Base-by-base conservation (phyloP, 2,329 filamentous ascomycete species). In the Aspergillus pseudotamarii region DNA sequence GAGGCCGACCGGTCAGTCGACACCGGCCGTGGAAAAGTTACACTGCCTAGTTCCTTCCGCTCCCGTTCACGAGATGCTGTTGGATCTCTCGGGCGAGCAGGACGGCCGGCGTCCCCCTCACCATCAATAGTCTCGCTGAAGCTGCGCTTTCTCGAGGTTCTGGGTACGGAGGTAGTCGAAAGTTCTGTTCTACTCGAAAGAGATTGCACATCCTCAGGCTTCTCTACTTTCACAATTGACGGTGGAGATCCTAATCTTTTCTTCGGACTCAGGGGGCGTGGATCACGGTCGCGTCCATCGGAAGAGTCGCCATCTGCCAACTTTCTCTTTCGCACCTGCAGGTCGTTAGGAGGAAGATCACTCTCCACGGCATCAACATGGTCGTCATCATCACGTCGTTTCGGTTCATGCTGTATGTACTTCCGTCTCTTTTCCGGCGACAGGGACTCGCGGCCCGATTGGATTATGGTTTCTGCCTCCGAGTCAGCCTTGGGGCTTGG, bases 381-480 rank as follows among this genome's bases (percentile, higher is more conserved):
- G 59, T 68, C 63, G 50, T 71, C 66, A 64, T 75, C 71, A 60
- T 74, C 68, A 64, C 68, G 71, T 59, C 72, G 73, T 68, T 73
- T 71, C 57, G 72, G 72, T 59, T 78, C 73, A 69, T 80, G 79
- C 51, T 75, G 70, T 58, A 79, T 77, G 61, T 74, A 73, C 62
- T 77, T 79, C 62, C 77, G 77, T 69, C 78, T 79, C 72, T 82
- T 82, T 71, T 82, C 79, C 6, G 81, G 80, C 8, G 81, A 81
- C 60, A 80, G 66, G 36, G 77, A 78, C 67, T 81, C 79, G 46
- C 79, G 77, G 59, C 78, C 79, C 14, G 79, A 82, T 68, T 82
- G 80, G 61, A 83, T 83, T 63, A 82, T 80, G 23, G 81, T 83
- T 71, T 83, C 81, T 59, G 81, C 81, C 72, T 83, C 81, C 51